Evolutionary conservation across 202 grass and related monocot genomes (phyloP).

Genomic region (Carex arenaria): DNA sequence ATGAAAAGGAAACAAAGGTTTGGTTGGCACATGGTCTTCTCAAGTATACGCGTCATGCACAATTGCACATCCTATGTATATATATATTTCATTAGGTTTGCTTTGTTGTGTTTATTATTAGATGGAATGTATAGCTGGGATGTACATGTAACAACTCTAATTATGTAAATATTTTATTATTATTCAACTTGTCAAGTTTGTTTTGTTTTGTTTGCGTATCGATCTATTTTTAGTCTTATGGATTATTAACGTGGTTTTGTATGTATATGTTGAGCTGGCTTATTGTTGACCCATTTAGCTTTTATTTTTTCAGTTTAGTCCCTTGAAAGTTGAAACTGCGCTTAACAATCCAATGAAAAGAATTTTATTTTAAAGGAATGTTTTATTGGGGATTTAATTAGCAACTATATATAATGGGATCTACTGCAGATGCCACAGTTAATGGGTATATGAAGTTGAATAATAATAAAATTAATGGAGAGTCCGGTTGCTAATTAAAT

Average conservation of each 20-base stretch:
- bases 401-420: background rate
- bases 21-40: slow-evolving; percentile 8
- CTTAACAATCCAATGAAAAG: background rate
- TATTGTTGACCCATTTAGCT: background rate
- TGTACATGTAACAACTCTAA: background rate
- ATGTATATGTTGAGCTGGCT: background rate
- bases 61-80: background rate
- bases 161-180: background rate
- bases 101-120: background rate
- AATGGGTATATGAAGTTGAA: too few relatives aligned
- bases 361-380: background rate
- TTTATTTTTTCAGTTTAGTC: background rate
- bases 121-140: background rate
- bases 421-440: background rate
- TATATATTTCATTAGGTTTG: background rate
- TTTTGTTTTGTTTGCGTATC: background rate
- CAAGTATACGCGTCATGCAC: background rate
- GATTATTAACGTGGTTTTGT: too few relatives aligned
- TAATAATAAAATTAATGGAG: too few relatives aligned
- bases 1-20: background rate
- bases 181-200: too few relatives aligned
- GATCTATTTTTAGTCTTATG: background rate
- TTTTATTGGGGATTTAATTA: background rate
- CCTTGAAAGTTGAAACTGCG: background rate
- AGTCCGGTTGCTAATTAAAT: too few relatives aligned